Base-by-base conservation (phyloP, 176 grass and related monocot genomes). In the Carex cristatella region DNA sequence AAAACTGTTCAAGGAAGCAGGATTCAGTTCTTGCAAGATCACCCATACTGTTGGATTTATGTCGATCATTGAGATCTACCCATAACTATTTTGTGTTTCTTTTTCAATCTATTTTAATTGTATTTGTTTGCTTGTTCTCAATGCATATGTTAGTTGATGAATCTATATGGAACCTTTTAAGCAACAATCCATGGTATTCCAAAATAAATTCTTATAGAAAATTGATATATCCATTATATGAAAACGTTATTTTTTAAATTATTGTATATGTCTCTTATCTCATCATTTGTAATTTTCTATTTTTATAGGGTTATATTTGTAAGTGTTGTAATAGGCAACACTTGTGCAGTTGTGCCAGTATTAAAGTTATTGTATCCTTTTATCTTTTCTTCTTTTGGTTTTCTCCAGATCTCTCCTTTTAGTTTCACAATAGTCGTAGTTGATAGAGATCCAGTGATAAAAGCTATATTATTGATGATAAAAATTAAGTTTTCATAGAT, bases 1-100 rank as follows among this genome's bases (percentile, higher is more conserved):
- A 5, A 80, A 35, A 13, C 7, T 90, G 2, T 87, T 88, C 65
- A 61, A 1, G 3, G 57, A 65, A 15, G 82, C 66, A 2, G 82
- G 89, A 61, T 90, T 87, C 40, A 54, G 23, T 8, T 54, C 80
- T 46, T 91, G 86, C 13, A 86, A 85, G 33, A 70, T 88, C 3
- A 78, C 2, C 2, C 61, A 57, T 23, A 31, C 59, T 0, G 30
- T 73, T 0, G 78, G 67, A 31, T 11, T 83, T 5, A 67, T 66
- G 12, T 83, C 89, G 0, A 5, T 88, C 12, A 91, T 91, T 28
- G 77, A 91, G 27, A 70, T 86, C 23, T 88, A 83, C 55, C 84
- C 88, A 19, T 86, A 88, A 74, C 59, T 11, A 44, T 10, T 75
- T 30, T 62, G 16, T 19, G 0, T 27, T 10, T 2, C 46, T 10